A percentile compares a stretch with the other conserved stretches of the same genome.
phyloP scores from a whole-genome alignment of 176 grass and related monocot species.

The Lolium rigidum region DNA sequence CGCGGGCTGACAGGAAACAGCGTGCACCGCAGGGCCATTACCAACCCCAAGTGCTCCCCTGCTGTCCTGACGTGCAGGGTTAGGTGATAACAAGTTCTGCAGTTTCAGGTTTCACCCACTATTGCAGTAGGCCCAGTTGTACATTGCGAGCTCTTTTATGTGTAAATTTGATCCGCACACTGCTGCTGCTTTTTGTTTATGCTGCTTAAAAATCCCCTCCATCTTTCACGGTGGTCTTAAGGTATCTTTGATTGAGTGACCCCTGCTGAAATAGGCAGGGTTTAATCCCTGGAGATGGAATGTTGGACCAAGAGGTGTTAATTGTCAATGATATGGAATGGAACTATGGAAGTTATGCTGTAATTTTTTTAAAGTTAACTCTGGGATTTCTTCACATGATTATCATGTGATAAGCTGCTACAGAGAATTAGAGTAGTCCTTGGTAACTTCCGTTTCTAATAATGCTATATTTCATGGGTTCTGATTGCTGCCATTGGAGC shows the following conservation, averaged over 20 bases:
- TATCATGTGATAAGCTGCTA: neutral
- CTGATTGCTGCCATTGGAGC: neutral
- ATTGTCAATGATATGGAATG: constrained; percentile 6
- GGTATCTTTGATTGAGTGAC: neutral
- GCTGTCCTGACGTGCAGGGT: constrained; percentile 66
- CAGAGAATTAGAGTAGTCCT: neutral
- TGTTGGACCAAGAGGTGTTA: constrained; percentile 1
- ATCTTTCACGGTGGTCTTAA: neutral
- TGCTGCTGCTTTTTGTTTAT: neutral
- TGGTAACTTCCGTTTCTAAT: neutral
- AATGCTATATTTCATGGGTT: neutral
- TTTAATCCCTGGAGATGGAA: constrained; percentile 15
- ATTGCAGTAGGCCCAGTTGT: neutral
- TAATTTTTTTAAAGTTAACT: neutral
- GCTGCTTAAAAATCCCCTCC: neutral
- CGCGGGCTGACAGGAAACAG: constrained; percentile 48
- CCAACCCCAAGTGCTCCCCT: constrained; percentile 63
- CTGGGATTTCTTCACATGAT: neutral
- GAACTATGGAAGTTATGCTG: constrained; percentile 16
- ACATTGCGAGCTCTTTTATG: neutral
- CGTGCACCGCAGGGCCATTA: constrained; percentile 63
- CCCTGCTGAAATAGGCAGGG: neutral
- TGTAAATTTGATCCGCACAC: neutral
- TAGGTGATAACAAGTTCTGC: neutral
- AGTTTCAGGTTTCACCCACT: neutral